Evolutionary conservation across 768 basidiomycete genomes (phyloP).

Genomic region (Gautieria morchelliformis): DNA sequence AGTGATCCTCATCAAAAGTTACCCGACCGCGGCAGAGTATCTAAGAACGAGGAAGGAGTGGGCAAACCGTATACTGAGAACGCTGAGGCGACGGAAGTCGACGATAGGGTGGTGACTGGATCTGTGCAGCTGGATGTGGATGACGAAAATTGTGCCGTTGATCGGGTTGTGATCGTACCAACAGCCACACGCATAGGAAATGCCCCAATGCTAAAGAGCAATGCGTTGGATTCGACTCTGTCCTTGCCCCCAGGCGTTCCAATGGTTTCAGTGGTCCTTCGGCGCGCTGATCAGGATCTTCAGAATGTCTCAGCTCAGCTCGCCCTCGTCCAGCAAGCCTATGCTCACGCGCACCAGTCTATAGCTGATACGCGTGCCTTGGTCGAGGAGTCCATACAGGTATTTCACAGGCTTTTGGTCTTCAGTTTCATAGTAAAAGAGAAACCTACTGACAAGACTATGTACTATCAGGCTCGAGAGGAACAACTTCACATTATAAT

Average conservation of each 20-base stretch:
- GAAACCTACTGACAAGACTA: not conserved
- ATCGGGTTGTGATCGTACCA: too few relatives aligned
- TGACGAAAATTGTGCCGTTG: too few relatives aligned
- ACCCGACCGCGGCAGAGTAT: too few relatives aligned
- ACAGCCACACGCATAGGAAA: not conserved
- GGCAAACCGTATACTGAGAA: too few relatives aligned
- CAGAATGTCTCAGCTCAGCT: not conserved
- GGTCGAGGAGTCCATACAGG: constrained; percentile 4
- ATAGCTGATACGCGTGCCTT: not conserved
- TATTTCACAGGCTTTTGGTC: not conserved
- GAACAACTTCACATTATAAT: not conserved
- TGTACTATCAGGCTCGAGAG: not conserved
- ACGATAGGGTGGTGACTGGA: too few relatives aligned
- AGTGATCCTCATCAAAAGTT: too few relatives aligned
- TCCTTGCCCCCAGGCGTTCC: not conserved
- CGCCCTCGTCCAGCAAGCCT: not conserved
- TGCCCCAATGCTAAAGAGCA: not conserved
- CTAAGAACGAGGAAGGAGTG: too few relatives aligned
- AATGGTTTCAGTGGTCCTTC: not conserved
- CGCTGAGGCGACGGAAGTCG: too few relatives aligned
- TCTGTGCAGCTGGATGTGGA: too few relatives aligned
- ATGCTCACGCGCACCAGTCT: not conserved
- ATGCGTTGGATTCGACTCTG: not conserved
- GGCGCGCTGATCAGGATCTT: constrained; percentile 1
- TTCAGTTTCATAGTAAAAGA: not conserved